A percentile compares a stretch with the other conserved stretches of the same genome.
Evolutionary conservation across 805 yeast genomes (phyloP).

Genomic region (Kockiozyma suomiensis): DNA sequence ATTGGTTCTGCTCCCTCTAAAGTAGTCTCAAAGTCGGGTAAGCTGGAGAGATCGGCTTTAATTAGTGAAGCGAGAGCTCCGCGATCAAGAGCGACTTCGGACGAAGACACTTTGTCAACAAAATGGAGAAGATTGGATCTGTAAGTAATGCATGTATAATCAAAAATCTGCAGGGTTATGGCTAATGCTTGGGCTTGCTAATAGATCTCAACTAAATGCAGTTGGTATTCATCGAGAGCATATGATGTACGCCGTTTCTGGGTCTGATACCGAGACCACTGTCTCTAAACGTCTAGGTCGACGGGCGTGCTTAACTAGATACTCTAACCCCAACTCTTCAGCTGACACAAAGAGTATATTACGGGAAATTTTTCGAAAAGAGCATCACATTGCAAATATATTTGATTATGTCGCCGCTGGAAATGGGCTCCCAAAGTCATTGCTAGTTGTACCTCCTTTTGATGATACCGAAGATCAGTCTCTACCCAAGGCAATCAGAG

Average conservation of each 20-base stretch:
- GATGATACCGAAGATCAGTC: not conserved
- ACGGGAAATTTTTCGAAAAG: slow-evolving; percentile 23
- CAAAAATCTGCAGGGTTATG: not conserved
- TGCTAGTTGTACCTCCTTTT: not conserved
- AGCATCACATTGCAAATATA: slow-evolving; percentile 5
- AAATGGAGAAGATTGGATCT: not conserved
- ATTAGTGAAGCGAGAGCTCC: not conserved
- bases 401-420: slow-evolving; percentile 13
- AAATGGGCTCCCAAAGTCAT: not conserved
- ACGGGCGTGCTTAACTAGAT: not conserved
- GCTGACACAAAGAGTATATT: slow-evolving; percentile 17
- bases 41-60: not conserved
- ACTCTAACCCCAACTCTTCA: not conserved
- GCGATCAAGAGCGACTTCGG: not conserved
- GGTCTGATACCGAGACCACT: not conserved
- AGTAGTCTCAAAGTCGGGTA: not conserved
- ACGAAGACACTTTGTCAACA: not conserved
- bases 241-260: slow-evolving; percentile 12
- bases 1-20: not conserved
- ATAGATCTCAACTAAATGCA: not conserved
- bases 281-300: not conserved
- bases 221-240: slow-evolving; percentile 8
- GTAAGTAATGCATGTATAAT: not conserved
- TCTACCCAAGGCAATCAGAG: slow-evolving; percentile 19
- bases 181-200: not conserved